Evolutionary conservation across 352 stramenopile genomes (phyloP).

Genomic region (Pythium aquatile): DNA sequence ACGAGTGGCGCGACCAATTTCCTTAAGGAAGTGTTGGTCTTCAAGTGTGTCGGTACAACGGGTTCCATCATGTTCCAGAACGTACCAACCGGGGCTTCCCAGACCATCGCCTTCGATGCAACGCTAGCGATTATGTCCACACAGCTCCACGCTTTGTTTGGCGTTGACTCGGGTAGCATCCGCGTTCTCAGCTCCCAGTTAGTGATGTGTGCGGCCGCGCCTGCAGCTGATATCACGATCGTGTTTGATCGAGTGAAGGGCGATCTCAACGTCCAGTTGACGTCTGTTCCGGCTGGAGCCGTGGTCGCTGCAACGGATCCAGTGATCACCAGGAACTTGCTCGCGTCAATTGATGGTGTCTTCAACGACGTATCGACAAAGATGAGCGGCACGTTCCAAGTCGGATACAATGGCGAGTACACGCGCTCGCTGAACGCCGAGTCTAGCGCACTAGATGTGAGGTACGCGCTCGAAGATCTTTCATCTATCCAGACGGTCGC

Average conservation of each 20-base stretch:
- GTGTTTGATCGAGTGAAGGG: slow-evolving; percentile 66
- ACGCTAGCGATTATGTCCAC: slow-evolving; percentile 35
- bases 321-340: slow-evolving; percentile 27
- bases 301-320: slow-evolving; percentile 6
- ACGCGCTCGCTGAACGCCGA: slow-evolving; percentile 68
- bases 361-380: slow-evolving; percentile 45
- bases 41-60: slow-evolving; percentile 40
- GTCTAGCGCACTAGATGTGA: slow-evolving; percentile 59
- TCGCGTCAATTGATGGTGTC: slow-evolving; percentile 52
- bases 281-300: slow-evolving; percentile 4
- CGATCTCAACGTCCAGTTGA: slow-evolving; percentile 35
- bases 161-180: slow-evolving; percentile 55
- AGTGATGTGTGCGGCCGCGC: slow-evolving; percentile 38
- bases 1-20: slow-evolving; percentile 50
- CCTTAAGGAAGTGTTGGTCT: slow-evolving; percentile 64
- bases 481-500: slow-evolving; percentile 50
- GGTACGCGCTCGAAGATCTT: slow-evolving; percentile 67
- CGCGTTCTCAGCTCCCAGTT: slow-evolving; percentile 46
- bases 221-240: slow-evolving; percentile 42
- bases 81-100: background rate
- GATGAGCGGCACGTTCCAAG: slow-evolving; percentile 82
- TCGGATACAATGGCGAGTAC: slow-evolving; percentile 60
- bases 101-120: slow-evolving; percentile 28
- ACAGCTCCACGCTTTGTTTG: slow-evolving; percentile 47
- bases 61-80: slow-evolving; percentile 39